phyloP scores from a whole-genome alignment of 768 basidiomycete species.

The Amanita pseudoporphyria region DNA sequence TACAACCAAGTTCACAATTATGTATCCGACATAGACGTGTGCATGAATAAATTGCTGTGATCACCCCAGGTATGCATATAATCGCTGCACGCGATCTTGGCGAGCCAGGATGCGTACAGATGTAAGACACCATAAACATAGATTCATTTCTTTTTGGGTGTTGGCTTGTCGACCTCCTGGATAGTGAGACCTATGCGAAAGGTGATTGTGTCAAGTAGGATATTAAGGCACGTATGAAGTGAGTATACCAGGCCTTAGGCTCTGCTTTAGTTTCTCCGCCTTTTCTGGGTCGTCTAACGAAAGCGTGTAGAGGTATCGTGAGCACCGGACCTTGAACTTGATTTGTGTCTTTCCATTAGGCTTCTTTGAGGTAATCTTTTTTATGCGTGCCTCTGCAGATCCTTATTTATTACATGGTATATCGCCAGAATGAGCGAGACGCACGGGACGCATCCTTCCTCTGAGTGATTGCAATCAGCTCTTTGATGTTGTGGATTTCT shows the following conservation, averaged over 20 bases:
- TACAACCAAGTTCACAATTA: constrained; percentile 6
- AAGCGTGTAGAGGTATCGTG: constrained; percentile 96
- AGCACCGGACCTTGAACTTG: constrained; percentile 99
- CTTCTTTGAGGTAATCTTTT: constrained; percentile 72
- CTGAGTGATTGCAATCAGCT: constrained; percentile 94
- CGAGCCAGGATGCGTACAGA: constrained; percentile 14
- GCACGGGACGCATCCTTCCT: constrained; percentile 94
- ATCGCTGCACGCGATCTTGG: constrained; percentile 9
- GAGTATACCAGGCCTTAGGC: constrained; percentile 83
- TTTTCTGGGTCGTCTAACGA: constrained; percentile 93
- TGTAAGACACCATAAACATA: constrained; percentile 10
- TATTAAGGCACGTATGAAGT: neutral
- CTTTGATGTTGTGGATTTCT: constrained; percentile 97
- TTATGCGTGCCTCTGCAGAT: constrained; percentile 86
- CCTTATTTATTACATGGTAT: neutral
- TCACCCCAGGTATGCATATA: constrained; percentile 17
- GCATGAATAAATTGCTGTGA: constrained; percentile 23
- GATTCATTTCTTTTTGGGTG: constrained; percentile 58
- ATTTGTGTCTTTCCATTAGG: constrained; percentile 70
- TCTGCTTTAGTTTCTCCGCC: constrained; percentile 95
- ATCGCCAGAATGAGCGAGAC: constrained; percentile 24
- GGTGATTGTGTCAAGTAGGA: neutral
- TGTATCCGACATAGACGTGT: constrained; percentile 17
- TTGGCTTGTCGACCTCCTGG: constrained; percentile 55
- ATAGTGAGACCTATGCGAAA: constrained; percentile 49